Percentiles rank a stretch among this genome's conserved stretches.
phyloP scores from a whole-genome alignment of 345 rosid species.

The Alliaria petiolata region DNA sequence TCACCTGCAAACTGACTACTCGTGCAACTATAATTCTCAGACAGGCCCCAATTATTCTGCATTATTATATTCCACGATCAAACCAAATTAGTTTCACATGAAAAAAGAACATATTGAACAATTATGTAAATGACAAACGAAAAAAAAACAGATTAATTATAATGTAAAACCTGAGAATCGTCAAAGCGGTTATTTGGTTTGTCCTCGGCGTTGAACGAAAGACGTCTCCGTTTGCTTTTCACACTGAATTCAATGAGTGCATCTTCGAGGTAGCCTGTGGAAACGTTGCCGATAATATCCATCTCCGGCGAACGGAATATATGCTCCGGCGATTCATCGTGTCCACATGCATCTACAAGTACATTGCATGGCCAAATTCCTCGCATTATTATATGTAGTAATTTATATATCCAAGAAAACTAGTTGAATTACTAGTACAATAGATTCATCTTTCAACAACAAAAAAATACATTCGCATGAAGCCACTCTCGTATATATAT shows the following conservation, averaged over 20 bases:
- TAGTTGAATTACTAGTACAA: background rate
- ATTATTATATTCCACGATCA: background rate
- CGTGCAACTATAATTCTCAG: constrained; percentile 55
- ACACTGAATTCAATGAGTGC: constrained; percentile 65
- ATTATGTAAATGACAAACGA: background rate
- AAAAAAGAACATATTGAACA: background rate
- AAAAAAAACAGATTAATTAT: background rate
- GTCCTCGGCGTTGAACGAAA: constrained; percentile 30
- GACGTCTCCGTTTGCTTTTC: constrained; percentile 63
- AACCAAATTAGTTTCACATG: background rate
- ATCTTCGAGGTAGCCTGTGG: constrained; percentile 88
- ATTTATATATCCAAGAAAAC: too few relatives aligned
- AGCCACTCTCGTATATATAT: background rate
- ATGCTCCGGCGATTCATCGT: constrained; percentile 36
- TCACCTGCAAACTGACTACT: constrained; percentile 46
- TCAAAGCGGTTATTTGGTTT: constrained; percentile 12
- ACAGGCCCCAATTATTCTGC: constrained; percentile 59
- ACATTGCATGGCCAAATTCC: constrained; percentile 6
- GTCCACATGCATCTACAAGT: constrained; percentile 32
- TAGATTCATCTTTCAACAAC: background rate
- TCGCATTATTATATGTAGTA: background rate
- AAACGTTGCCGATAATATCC: constrained; percentile 38
- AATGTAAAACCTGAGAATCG: constrained; percentile 16
- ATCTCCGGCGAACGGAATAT: constrained; percentile 35
- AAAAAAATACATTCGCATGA: background rate